Evolutionary conservation across 768 basidiomycete species (phyloP).

Genomic region (Amanita molliuscula): DNA sequence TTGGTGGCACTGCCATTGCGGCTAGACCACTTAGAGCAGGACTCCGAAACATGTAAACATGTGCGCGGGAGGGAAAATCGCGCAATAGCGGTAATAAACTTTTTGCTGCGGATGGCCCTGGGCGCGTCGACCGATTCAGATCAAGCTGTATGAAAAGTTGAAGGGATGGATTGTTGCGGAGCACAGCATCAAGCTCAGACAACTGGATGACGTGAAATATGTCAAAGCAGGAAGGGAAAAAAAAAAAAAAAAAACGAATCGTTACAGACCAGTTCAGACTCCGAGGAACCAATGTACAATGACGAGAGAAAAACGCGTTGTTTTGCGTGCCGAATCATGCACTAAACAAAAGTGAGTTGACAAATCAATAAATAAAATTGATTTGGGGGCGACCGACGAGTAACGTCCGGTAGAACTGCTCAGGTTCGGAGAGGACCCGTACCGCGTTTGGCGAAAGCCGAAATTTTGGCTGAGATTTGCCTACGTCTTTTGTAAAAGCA

Average conservation of each 20-base stretch:
- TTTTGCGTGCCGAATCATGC: constrained; percentile 69
- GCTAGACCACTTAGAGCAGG: constrained; percentile 73
- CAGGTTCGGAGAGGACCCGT: constrained; percentile 38
- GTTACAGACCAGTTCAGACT: constrained; percentile 65
- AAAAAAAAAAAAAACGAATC: background rate
- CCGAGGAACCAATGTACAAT: constrained; percentile 76
- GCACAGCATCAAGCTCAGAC: constrained; percentile 47
- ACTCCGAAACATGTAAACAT: constrained; percentile 77
- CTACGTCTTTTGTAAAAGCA: constrained; percentile 19
- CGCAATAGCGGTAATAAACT: constrained; percentile 63
- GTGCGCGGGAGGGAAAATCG: constrained; percentile 64
- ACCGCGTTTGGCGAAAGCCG: constrained; percentile 29
- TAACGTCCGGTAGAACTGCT: constrained; percentile 40
- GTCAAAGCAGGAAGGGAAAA: background rate
- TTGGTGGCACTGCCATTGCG: constrained; percentile 71
- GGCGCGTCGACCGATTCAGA: constrained; percentile 68
- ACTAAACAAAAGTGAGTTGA: constrained; percentile 27
- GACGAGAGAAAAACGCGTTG: constrained; percentile 83
- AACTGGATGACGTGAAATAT: constrained; percentile 55
- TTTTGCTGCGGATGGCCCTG: constrained; percentile 59
- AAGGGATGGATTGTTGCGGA: constrained; percentile 45
- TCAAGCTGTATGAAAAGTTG: constrained; percentile 70
- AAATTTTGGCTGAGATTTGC: constrained; percentile 30
- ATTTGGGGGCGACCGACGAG: constrained; percentile 31
- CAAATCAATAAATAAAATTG: background rate